Evolutionary conservation across 2,329 filamentous ascomycete genomes (phyloP), one percentile per base, ranked within the genome.

Genomic region (Dactylellina sp.): DNA sequence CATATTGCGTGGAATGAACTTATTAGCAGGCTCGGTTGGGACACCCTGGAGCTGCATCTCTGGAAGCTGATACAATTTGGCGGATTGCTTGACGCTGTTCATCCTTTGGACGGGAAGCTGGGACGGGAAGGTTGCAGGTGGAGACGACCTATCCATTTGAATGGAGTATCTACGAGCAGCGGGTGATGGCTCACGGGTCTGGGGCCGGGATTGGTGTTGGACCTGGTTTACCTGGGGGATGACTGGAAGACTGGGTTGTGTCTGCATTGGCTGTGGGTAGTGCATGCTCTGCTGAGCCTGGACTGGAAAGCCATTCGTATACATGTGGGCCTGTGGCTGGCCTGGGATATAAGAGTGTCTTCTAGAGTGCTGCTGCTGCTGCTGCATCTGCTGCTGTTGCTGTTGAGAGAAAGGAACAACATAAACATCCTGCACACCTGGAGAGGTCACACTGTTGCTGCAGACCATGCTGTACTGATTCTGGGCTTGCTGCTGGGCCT

Each of bases 371-470:
- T 46, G 39, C 22, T 46, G 39, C 16, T 46, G 50, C 28, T 46
- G 39, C 22, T 47, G 52, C 16, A 32, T 39, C 14, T 18, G 22
- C 20, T 42, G 59, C 28, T 57, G 71, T 39, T 75, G 71, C 50
- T 66, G 62, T 24, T 75, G 71, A 25, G 62, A 40, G 40, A 75
- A 75, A 14, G 71, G 71, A 25, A 68, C 63, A 14, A 75, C 71
- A 32, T 75, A 75, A 14, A 68, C 71, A 47, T 75, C 63, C 22
- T 75, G 71, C 7, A 75, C 71, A 32, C 71, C 71, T 3, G 71
- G 71, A 16, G 71, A 75, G 40, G 71, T 75, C 55, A 75, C 52
- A 35, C 71, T 75, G 40, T 75, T 75, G 25, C 62, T 68, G 62
- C 39, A 75, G 20, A 75, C 62, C 71, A 71, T 71, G 57, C 60